Evolutionary conservation across 2,329 filamentous ascomycete genomes (phyloP).

Genomic region (Pseudocercospora musae): DNA sequence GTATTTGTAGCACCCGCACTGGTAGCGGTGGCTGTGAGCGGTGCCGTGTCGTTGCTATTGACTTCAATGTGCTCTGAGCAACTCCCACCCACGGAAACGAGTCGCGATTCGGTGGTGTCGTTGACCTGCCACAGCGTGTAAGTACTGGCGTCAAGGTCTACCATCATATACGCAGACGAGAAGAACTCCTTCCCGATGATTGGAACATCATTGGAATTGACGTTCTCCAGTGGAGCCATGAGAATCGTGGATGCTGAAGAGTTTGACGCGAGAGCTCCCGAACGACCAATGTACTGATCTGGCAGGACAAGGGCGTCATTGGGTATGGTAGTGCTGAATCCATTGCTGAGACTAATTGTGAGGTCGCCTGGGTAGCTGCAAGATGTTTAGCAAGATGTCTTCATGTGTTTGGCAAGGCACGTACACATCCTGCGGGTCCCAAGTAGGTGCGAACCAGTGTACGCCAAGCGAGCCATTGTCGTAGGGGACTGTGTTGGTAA

Average conservation of each 20-base stretch:
- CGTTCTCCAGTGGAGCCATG: too few species aligned
- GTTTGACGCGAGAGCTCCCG: too few species aligned
- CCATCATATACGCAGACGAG: constrained; percentile 14
- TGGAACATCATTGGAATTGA: too few species aligned
- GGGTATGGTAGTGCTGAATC: too few species aligned
- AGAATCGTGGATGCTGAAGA: too few species aligned
- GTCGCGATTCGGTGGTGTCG: not conserved
- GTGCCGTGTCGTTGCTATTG: not conserved
- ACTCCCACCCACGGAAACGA: constrained; percentile 9
- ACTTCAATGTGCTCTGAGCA: constrained; percentile 5
- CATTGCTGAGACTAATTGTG: too few species aligned
- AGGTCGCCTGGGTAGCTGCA: too few species aligned
- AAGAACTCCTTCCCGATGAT: too few species aligned
- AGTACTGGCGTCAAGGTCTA: constrained; percentile 8
- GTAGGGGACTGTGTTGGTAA: constrained; percentile 3
- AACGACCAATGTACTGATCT: too few species aligned
- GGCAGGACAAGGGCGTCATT: too few species aligned
- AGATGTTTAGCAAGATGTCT: too few species aligned
- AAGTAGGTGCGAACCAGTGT: constrained; percentile 7
- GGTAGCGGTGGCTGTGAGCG: not conserved
- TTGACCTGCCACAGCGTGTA: too few species aligned
- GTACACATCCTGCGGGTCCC: constrained; percentile 3
- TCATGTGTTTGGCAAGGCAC: constrained; percentile 10
- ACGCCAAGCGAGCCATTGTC: constrained; percentile 5
- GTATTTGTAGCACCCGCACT: not conserved